Evolutionary conservation across 345 rosid genomes (phyloP).

Genomic region (Leavenworthia alabamica): DNA sequence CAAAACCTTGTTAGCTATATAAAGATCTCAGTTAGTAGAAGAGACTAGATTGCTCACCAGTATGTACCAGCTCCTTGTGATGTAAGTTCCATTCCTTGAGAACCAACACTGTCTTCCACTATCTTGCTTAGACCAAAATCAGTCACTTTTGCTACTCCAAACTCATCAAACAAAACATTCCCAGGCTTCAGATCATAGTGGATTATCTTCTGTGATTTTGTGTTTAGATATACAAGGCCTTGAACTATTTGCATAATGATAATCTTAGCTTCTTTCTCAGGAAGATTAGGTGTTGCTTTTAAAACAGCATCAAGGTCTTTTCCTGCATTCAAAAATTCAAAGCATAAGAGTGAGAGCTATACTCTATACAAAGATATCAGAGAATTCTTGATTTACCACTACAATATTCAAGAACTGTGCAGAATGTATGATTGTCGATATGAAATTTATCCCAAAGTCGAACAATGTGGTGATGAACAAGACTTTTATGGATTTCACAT

Average conservation of each 20-base stretch:
- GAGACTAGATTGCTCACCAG: constrained; percentile 53
- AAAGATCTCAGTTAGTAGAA: neutral
- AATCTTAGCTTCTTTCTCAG: constrained; percentile 94
- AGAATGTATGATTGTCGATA: constrained; percentile 92
- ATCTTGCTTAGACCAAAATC: constrained; percentile 99
- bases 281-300: constrained; percentile 85
- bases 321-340: constrained; percentile 44
- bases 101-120: constrained; percentile 86
- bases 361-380: neutral
- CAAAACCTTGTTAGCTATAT: constrained; percentile 1
- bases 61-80: constrained; percentile 99
- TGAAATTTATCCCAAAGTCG: constrained; percentile 98
- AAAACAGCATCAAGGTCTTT: constrained; percentile 98
- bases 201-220: constrained; percentile 75
- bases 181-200: constrained; percentile 99
- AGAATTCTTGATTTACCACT: constrained; percentile 51
- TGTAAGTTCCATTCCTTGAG: constrained; percentile 99
- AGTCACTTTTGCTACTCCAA: constrained; percentile 94
- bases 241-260: constrained; percentile 90
- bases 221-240: constrained; percentile 93
- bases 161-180: constrained; percentile 92
- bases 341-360: constrained; percentile 3
- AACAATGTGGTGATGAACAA: constrained; percentile 97
- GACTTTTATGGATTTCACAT: constrained; percentile 90
- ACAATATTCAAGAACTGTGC: constrained; percentile 95